Percentiles rank a stretch among this genome's conserved stretches.
Evolutionary conservation across 192 early-diverging fungal genomes (phyloP).

Genomic region (Rhizophlyctis rosea): DNA sequence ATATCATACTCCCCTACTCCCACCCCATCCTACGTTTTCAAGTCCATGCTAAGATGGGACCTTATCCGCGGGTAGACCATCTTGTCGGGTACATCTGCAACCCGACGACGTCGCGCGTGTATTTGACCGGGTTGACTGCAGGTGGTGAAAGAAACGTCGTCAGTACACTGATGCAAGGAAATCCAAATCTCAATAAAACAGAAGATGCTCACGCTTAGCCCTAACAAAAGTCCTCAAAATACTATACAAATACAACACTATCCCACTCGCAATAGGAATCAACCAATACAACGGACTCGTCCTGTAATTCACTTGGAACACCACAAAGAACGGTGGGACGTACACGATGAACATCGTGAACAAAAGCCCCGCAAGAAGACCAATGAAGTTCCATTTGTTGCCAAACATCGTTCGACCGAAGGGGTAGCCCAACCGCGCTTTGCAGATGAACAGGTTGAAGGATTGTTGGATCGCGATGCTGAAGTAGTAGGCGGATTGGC

Average conservation of each 20-base stretch:
- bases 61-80: constrained; percentile 40
- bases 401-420: constrained; percentile 71
- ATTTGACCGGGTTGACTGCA: constrained; percentile 55
- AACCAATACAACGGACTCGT: constrained; percentile 76
- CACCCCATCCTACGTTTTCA: too few species aligned
- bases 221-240: constrained; percentile 61
- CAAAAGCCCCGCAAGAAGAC: constrained; percentile 62
- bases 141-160: background rate
- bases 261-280: constrained; percentile 81
- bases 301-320: constrained; percentile 54
- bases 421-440: constrained; percentile 50
- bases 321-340: constrained; percentile 69
- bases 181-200: constrained; percentile 13
- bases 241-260: constrained; percentile 73
- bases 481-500: constrained; percentile 77
- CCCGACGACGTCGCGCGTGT: constrained; percentile 75
- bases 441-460: constrained; percentile 94
- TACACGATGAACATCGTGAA: constrained; percentile 80
- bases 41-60: too few species aligned
- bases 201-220: constrained; percentile 44
- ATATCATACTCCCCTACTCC: too few species aligned
- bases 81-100: constrained; percentile 84
- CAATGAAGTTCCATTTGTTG: constrained; percentile 70
- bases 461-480: constrained; percentile 83
- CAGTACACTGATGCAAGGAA: too few species aligned